phyloP scores from a whole-genome alignment of 306 rosid genomes.

The Ziziphus jujuba region DNA sequence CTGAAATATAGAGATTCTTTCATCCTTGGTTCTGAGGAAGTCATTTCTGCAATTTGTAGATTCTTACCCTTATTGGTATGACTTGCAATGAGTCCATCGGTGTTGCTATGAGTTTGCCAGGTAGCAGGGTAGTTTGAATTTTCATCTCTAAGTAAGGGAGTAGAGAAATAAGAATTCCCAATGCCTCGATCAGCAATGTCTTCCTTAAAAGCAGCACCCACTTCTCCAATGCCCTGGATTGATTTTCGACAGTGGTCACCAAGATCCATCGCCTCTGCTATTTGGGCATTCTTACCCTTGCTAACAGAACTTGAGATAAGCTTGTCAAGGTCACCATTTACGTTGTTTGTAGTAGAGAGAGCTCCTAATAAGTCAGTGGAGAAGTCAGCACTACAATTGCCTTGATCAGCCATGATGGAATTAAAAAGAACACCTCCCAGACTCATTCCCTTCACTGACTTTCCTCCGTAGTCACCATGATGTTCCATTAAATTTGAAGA shows the following conservation, averaged over 20 bases:
- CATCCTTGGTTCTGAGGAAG: neutral
- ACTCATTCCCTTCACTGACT: too few species aligned
- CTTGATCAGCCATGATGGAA: too few species aligned
- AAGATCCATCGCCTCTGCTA: neutral
- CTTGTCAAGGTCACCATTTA: neutral
- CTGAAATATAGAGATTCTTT: neutral
- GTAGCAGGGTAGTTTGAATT: neutral
- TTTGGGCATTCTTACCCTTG: slow-evolving; percentile 7
- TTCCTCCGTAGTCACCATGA: too few species aligned
- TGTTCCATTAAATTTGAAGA: too few species aligned
- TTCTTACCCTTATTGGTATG: neutral
- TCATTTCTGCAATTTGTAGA: neutral
- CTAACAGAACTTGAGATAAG: too few species aligned
- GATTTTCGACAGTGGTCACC: neutral
- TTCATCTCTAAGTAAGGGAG: neutral
- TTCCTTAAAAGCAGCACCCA: neutral
- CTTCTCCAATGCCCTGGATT: neutral
- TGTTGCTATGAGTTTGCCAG: neutral
- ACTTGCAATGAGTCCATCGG: neutral
- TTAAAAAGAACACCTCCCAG: too few species aligned
- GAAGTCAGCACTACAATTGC: too few species aligned
- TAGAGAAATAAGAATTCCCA: neutral
- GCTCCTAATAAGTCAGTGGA: neutral
- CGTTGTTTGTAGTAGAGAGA: neutral
- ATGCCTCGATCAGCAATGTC: neutral